phyloP scores from a whole-genome alignment of 805 yeast genomes.

The Lachancea dasiensis region DNA sequence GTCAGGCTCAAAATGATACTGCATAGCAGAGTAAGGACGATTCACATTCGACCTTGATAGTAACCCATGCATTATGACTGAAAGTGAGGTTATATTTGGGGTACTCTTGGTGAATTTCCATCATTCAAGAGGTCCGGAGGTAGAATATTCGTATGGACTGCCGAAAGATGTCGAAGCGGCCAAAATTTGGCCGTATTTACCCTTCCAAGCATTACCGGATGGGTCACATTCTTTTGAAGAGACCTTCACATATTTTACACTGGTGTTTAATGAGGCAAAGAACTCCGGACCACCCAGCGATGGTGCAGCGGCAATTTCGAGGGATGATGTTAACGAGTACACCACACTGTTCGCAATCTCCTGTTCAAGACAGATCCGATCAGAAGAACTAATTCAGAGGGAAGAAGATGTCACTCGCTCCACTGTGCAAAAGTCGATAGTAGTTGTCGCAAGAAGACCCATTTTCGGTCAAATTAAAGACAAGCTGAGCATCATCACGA shows the following conservation, averaged over 20 bases:
- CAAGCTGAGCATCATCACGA: slow-evolving; percentile 82
- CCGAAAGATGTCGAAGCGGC: slow-evolving; percentile 31
- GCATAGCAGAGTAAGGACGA: no score
- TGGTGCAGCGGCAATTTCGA: slow-evolving; percentile 37
- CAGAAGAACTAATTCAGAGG: slow-evolving; percentile 50
- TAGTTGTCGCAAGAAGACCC: slow-evolving; percentile 80
- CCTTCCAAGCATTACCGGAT: slow-evolving; percentile 94
- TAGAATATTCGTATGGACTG: slow-evolving; percentile 76
- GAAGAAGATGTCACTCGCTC: slow-evolving; percentile 72
- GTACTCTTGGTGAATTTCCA: slow-evolving; percentile 89
- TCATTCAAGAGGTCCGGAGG: slow-evolving; percentile 89
- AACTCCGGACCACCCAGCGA: slow-evolving; percentile 32
- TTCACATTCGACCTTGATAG: neutral
- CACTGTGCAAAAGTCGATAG: slow-evolving; percentile 85
- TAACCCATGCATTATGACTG: neutral
- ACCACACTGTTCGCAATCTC: slow-evolving; percentile 91
- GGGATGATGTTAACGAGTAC: slow-evolving; percentile 31
- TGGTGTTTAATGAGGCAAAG: slow-evolving; percentile 57
- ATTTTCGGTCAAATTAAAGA: slow-evolving; percentile 84
- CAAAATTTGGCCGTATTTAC: slow-evolving; percentile 73
- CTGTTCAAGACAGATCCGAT: slow-evolving; percentile 77
- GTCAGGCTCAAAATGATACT: no score
- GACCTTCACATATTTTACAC: slow-evolving; percentile 84
- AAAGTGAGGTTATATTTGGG: slow-evolving; percentile 47
- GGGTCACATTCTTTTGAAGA: slow-evolving; percentile 93